A percentile compares a stretch with the other conserved stretches of the same genome.
Conservation (phyloP, 305 asterid genomes). For the Ajuga reptans region DNA sequence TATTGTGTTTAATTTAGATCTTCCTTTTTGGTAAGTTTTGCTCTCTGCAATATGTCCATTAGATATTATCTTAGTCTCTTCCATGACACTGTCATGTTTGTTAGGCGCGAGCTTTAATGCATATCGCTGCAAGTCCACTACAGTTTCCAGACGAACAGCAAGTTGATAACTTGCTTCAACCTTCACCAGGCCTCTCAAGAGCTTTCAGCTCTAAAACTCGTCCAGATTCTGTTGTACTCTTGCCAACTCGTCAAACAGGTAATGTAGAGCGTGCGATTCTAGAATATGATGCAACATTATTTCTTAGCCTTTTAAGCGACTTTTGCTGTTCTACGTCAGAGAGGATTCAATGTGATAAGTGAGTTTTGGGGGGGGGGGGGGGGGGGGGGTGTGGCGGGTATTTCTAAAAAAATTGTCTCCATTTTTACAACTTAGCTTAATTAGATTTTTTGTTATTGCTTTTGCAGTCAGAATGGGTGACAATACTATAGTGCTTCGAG, state of each 20-base stretch:
- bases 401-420: background rate
- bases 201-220: constrained; percentile 32
- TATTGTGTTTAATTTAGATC: background rate
- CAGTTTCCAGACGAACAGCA: constrained; percentile 49
- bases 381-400: background rate
- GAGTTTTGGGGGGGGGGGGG: background rate
- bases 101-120: constrained; percentile 68
- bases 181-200: constrained; percentile 41
- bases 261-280: constrained; percentile 10
- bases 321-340: background rate
- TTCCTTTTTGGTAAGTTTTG: background rate
- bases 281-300: background rate
- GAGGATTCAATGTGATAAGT: constrained; percentile 5
- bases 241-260: constrained; percentile 63
- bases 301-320: background rate
- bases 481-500: constrained; percentile 35
- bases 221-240: constrained; percentile 43
- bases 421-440: background rate
- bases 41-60: background rate
- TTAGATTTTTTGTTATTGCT: constrained; percentile 19
- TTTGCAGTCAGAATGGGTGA: constrained; percentile 48
- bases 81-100: constrained; percentile 12
- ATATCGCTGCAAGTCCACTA: constrained; percentile 67
- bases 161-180: constrained; percentile 40
- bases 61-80: background rate